Evolutionary conservation across 345 rosid species (phyloP).

Genomic region (Carallia pectinifolia): DNA sequence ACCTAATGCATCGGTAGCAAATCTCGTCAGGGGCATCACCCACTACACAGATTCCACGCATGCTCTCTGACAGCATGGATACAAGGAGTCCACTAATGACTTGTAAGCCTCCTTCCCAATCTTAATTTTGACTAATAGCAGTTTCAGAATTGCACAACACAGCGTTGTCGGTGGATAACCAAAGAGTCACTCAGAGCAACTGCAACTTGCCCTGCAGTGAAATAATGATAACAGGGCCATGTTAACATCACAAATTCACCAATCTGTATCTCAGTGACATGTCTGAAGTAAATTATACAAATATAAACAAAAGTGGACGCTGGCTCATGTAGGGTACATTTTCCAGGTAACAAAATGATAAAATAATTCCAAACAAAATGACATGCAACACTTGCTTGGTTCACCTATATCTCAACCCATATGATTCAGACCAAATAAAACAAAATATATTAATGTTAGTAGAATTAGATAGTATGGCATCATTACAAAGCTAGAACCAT

Average conservation of each 20-base stretch:
- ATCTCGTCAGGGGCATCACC: conserved; percentile 99
- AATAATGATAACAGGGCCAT: conserved; percentile 5
- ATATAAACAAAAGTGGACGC: neutral
- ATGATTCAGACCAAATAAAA: no score
- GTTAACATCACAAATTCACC: neutral
- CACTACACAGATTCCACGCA: conserved; percentile 94
- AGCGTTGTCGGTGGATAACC: conserved; percentile 6
- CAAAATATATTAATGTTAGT: no score
- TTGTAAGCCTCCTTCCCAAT: conserved; percentile 33
- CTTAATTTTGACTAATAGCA: conserved; percentile 23
- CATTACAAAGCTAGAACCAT: no score
- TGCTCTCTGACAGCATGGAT: conserved; percentile 99
- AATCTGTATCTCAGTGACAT: neutral
- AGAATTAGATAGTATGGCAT: no score
- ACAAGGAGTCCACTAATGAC: conserved; percentile 50
- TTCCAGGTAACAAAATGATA: neutral
- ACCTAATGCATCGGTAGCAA: conserved; percentile 96
- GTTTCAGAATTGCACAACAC: conserved; percentile 18
- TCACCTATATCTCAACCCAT: no score
- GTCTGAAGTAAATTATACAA: neutral
- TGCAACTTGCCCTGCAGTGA: neutral
- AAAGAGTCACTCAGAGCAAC: conserved; percentile 15
- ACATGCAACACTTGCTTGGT: no score
- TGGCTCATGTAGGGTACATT: neutral
- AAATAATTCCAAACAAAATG: neutral